Evolutionary conservation across 345 rosid species (phyloP).

Genomic region (Eutrema heterophyllum): DNA sequence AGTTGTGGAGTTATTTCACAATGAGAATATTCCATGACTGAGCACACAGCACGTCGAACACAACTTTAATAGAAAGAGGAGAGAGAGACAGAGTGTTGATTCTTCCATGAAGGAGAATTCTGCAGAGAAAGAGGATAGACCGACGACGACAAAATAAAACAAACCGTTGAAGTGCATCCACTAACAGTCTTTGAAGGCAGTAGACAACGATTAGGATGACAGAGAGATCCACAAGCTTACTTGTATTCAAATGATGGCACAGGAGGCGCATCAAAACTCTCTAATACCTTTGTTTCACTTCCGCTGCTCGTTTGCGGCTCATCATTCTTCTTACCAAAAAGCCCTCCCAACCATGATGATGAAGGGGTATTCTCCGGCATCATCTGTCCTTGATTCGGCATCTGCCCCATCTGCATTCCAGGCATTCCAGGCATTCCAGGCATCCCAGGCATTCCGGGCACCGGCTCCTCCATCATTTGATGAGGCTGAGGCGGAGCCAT

Average conservation of each 20-base stretch:
- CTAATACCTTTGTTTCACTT: conserved; percentile 57
- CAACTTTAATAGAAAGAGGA: not conserved
- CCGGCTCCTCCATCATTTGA: conserved; percentile 41
- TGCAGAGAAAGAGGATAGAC: not conserved
- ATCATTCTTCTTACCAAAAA: conserved; percentile 45
- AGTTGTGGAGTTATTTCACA: conserved; percentile 4
- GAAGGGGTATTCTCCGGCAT: conserved; percentile 27
- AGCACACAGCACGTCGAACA: conserved; percentile 6
- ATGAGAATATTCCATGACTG: conserved; percentile 3
- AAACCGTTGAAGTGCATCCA: not conserved
- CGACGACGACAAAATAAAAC: not conserved
- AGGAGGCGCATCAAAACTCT: conserved; percentile 84
- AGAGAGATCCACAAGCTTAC: conserved; percentile 32
- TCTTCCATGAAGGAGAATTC: conserved; percentile 7
- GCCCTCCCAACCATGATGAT: conserved; percentile 49
- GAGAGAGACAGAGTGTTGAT: not conserved
- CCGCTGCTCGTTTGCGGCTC: conserved; percentile 28
- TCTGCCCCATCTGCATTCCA: conserved; percentile 9
- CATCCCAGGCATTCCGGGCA: conserved; percentile 31
- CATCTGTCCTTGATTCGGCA: conserved; percentile 31
- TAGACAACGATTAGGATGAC: not conserved
- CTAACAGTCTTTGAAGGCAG: not conserved
- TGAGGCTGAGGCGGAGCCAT: conserved; percentile 42
- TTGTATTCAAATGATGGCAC: conserved; percentile 70
- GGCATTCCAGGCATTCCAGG: conserved; percentile 7